phyloP scores from a whole-genome alignment of 2,329 filamentous ascomycete species.

The Aureobasidium sp. region DNA sequence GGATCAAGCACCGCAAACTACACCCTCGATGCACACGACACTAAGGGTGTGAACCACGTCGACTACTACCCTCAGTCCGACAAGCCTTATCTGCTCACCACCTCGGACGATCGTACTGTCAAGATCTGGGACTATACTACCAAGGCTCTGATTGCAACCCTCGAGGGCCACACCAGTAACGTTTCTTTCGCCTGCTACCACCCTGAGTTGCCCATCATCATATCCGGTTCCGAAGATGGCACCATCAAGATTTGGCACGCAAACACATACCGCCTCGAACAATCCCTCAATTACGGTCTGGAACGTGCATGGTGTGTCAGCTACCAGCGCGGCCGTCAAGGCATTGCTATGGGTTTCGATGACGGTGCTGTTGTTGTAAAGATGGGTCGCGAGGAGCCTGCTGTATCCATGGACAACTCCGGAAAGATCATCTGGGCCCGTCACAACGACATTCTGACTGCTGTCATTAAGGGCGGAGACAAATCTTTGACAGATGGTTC shows the following conservation, averaged over 20 bases:
- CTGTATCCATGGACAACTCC: conserved; percentile 92
- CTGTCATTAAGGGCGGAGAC: conserved; percentile 88
- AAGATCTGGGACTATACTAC: conserved; percentile 99
- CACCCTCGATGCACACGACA: conserved; percentile 93
- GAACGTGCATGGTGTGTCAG: conserved; percentile 97
- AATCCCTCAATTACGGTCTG: conserved; percentile 90
- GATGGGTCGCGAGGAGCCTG: conserved; percentile 93
- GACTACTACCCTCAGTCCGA: conserved; percentile 70
- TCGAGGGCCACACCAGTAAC: conserved; percentile 96
- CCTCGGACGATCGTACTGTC: conserved; percentile 90
- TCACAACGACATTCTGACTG: conserved; percentile 90
- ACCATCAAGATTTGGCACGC: conserved; percentile 98
- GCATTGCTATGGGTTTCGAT: conserved; percentile 91
- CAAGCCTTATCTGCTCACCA: conserved; percentile 84
- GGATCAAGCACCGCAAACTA: conserved; percentile 93
- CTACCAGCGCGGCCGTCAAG: conserved; percentile 90
- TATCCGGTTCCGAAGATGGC: conserved; percentile 95
- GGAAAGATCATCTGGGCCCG: conserved; percentile 95
- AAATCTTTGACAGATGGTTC: conserved; percentile 78
- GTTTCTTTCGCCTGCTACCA: conserved; percentile 98
- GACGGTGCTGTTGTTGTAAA: conserved; percentile 97
- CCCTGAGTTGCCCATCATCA: conserved; percentile 91
- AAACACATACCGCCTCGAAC: conserved; percentile 92
- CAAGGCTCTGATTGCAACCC: conserved; percentile 90
- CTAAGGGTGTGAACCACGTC: conserved; percentile 95